These are phyloP conservation scores for Peronospora destructor DNA, from an alignment of 352 stramenopile genomes.

Conservation along the genomic window DNA sequence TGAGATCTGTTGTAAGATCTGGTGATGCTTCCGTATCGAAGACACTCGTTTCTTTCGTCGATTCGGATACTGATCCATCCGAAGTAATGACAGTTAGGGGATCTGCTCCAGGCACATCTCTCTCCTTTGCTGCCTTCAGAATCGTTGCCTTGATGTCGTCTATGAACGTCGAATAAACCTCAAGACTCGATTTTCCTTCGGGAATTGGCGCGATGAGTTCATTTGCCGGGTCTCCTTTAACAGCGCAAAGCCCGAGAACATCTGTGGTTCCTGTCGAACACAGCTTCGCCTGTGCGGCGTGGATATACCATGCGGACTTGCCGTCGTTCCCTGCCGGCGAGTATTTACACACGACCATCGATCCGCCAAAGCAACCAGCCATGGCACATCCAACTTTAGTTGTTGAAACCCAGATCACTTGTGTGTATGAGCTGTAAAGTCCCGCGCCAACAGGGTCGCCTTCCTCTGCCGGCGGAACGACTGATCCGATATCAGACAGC, in stretches of 20 bases:
- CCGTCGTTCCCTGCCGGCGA: conserved; percentile 50
- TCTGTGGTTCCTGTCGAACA: conserved; percentile 44
- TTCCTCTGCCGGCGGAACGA: conserved; percentile 12
- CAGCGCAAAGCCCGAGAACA: conserved; percentile 41
- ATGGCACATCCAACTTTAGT: conserved; percentile 60
- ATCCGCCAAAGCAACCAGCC: conserved; percentile 33
- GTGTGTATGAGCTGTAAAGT: conserved; percentile 70
- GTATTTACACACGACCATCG: conserved; percentile 61
- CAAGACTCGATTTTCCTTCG: conserved; percentile 38
- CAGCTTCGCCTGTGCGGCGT: conserved; percentile 34
- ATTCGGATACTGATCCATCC: background rate
- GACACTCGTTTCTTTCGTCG: too few species aligned
- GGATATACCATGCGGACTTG: conserved; percentile 48
- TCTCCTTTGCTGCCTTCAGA: conserved; percentile 26
- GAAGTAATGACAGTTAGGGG: background rate
- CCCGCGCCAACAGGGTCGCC: conserved; percentile 50
- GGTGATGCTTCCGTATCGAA: too few species aligned
- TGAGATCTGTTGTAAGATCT: too few species aligned
- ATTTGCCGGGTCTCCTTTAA: conserved; percentile 43
- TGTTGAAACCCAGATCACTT: conserved; percentile 59
- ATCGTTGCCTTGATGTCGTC: conserved; percentile 43
- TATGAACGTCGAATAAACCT: conserved; percentile 50
- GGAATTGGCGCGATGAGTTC: conserved; percentile 56
- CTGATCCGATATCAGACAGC: conserved; percentile 27
- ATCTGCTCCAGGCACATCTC: conserved; percentile 11